These are phyloP conservation scores for Penicillium salamii DNA, from an alignment of 495 filamentous ascomycete genomes.

Conservation along the genomic window DNA sequence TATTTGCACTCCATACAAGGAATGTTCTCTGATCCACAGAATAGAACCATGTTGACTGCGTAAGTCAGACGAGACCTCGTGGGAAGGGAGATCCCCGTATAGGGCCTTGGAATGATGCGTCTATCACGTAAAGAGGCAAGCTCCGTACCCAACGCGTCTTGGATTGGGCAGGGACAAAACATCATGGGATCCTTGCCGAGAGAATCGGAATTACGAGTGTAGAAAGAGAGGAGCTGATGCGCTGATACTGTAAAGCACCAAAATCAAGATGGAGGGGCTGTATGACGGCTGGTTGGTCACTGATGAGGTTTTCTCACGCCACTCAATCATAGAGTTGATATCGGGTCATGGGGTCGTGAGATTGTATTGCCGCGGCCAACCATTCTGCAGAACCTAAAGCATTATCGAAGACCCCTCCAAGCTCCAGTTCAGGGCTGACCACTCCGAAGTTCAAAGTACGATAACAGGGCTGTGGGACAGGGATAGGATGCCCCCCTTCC, in stretches of 20 bases:
- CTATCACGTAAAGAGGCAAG: constrained; percentile 11
- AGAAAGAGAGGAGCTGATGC: neutral
- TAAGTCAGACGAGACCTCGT: too few relatives aligned
- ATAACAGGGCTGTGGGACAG: constrained; percentile 1
- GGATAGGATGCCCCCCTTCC: constrained; percentile 3
- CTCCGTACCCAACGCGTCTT: neutral
- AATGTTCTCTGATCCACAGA: neutral
- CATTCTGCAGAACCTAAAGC: constrained; percentile 1
- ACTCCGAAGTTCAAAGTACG: constrained; percentile 1
- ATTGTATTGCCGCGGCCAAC: constrained; percentile 4
- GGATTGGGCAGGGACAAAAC: neutral
- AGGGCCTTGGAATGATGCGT: constrained; percentile 16
- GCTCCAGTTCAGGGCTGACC: constrained; percentile 6
- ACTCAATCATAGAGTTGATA: constrained; percentile 21
- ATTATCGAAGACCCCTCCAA: neutral
- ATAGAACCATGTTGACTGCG: too few relatives aligned
- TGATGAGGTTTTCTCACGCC: constrained; percentile 23
- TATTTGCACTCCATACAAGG: neutral
- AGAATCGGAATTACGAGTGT: too few relatives aligned
- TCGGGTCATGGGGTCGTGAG: constrained; percentile 17
- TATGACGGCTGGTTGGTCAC: constrained; percentile 17
- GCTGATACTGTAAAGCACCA: constrained; percentile 14
- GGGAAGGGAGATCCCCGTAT: neutral
- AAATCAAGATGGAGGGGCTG: constrained; percentile 12
- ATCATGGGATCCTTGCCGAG: constrained; percentile 18